These are phyloP conservation scores for Cymbidium sinense DNA, from an alignment of 106 monocot genomes.

Conservation along the genomic window DNA sequence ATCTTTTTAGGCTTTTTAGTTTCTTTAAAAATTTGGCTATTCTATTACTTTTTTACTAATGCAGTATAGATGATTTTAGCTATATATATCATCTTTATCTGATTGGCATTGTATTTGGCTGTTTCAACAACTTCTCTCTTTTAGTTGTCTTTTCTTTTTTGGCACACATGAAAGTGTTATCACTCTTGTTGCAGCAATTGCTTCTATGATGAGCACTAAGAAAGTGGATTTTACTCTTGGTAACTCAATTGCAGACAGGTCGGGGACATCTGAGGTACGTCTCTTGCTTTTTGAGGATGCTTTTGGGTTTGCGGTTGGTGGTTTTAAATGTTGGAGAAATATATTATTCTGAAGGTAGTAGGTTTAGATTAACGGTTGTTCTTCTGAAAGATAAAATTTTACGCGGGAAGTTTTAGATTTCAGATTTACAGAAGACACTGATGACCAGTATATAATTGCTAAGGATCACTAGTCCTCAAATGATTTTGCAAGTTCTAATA, in stretches of 20 bases:
- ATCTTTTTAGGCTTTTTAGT: too few relatives aligned
- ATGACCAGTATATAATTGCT: too few relatives aligned
- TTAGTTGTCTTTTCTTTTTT: not conserved
- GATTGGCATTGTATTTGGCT: too few relatives aligned
- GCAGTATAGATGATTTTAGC: too few relatives aligned
- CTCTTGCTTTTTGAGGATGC: not conserved
- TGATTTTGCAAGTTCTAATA: not conserved
- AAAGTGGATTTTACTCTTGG: slow-evolving; percentile 24
- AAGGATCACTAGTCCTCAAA: not conserved
- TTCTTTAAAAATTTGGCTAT: too few relatives aligned
- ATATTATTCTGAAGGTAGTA: not conserved
- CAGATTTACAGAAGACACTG: not conserved
- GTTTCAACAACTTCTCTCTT: not conserved
- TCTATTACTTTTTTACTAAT: too few relatives aligned
- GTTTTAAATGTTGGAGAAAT: not conserved
- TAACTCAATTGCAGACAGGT: slow-evolving; percentile 14
- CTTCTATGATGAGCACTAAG: slow-evolving; percentile 21
- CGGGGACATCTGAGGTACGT: slow-evolving; percentile 25
- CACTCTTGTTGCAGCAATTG: slow-evolving; percentile 41
- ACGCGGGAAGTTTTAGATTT: not conserved
- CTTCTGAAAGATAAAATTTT: not conserved
- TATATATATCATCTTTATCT: too few relatives aligned
- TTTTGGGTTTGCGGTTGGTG: not conserved
- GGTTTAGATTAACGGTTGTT: not conserved
- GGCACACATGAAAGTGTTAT: not conserved